Base-by-base conservation (phyloP, 2,329 filamentous ascomycete genomes). In the Fusarium neocosmosporiellum region DNA sequence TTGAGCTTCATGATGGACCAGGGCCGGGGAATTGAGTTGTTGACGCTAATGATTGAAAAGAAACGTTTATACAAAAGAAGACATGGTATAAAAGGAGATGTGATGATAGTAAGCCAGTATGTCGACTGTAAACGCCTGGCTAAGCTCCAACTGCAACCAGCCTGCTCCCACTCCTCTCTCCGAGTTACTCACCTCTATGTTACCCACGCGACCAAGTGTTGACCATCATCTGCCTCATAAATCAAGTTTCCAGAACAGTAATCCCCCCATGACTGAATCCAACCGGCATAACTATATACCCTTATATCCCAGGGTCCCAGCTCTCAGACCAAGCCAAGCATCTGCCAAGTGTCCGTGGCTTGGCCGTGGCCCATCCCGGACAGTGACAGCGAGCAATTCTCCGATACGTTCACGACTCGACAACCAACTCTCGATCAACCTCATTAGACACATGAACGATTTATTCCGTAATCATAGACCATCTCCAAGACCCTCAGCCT, bases 391-490 rank as follows among this genome's bases (percentile, higher is more conserved):
- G 50, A 36, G n/a, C 31, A 33, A 33, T 18, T 55, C 50, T 50
- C 46, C 46, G 46, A 55, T 36, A 55, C 50, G 50, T 36, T 34
- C 50, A 53, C 46, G 16, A 11, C 24, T 50, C 16, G 36, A 46
- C 50, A 36, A 24, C 50, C n/a, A 20, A 3, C 46, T 50, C 29
- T n/a, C 31, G 13, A 34, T 20, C 37, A n/a, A 14, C 46, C 48
- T 62, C 55, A 60, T 69, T 50, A 72, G 63, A 66, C 50, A 66
- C 70, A 67, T 50, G 64, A 63, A 67, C 53, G 68, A 61, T 69
- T 69, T 74, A 74, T 77, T 77, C 68, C 75, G 65, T 68, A 77
- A 75, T 74, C 68, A 72, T 72, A 67, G 58, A 66, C 60, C 68
- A 43, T 75, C 68, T 70, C 71, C 53, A 66, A 69, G 57, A 65